Conservation (phyloP, 257 asterid species). For the Catharanthus roseus region DNA sequence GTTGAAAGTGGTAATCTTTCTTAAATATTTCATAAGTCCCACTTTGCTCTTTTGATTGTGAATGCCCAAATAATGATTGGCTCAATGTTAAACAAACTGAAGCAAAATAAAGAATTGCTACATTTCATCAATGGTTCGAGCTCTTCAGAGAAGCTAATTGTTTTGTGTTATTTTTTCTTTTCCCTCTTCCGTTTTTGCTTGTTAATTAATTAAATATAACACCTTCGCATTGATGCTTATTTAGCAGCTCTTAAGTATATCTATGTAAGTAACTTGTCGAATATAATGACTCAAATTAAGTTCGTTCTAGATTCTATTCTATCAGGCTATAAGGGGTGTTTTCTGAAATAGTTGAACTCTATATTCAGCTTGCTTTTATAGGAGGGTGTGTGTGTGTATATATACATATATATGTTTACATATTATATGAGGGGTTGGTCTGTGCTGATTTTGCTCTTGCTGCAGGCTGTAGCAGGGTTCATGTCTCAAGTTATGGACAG, state of each 20-base stretch:
- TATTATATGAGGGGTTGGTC: background rate
- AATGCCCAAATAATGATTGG: too few species aligned
- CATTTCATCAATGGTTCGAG: background rate
- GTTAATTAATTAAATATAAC: too few species aligned
- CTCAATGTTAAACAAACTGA: background rate
- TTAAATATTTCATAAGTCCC: background rate
- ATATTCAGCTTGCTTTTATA: background rate
- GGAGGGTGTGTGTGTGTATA: background rate
- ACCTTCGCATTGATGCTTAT: background rate
- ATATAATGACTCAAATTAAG: background rate
- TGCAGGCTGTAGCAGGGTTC: slow-evolving; percentile 55
- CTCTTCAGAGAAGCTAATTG: background rate
- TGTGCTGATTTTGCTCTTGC: slow-evolving; percentile 13
- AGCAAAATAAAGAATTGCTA: background rate
- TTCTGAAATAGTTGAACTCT: background rate
- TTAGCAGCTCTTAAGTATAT: background rate
- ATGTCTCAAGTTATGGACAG: slow-evolving; percentile 47
- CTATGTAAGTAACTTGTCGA: background rate
- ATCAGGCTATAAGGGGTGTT: background rate
- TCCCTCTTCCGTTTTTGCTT: too few species aligned
- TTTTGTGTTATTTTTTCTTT: background rate
- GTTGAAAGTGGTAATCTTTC: slow-evolving; percentile 45
- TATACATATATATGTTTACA: background rate
- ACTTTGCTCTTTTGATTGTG: background rate
- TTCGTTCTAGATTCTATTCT: background rate